Evolutionary conservation across 2,329 filamentous ascomycete genomes (phyloP), one percentile per base, ranked within the genome.

Genomic region (Lasiodiplodia gonubiensis): DNA sequence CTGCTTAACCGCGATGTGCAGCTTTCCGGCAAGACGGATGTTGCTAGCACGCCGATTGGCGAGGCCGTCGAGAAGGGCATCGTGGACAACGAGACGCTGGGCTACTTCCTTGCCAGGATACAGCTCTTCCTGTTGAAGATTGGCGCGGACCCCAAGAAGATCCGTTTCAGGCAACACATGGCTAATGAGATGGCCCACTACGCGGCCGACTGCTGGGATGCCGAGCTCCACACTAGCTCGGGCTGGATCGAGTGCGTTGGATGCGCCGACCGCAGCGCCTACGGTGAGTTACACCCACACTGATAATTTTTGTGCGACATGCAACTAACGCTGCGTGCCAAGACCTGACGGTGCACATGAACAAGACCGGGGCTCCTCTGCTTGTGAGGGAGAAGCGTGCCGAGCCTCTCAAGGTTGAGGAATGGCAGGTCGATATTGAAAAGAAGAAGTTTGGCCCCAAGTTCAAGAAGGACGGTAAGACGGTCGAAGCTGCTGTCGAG

Each of bases 191-290:
- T 92, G 90, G 90, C 95, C 18, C 95, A 99, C 81, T 99, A 99
- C 78, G 95, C 95, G 55, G 87, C 90, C 67, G 95, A 99, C 83
- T 99, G 95, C 83, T 98, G 95, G 95, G 95, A 99, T 80, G 94
- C 93, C 16, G 94, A 97, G 80, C 84, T 99, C 66, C 85, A 91
- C 70, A 98, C 92, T 68, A 94, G 91, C 69, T 94, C 94, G 75
- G 95, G 95, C 78, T 99, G 95, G 95, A 92, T 98, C 70, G 95
- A 99, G 84, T 98, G 94, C 79, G 94, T 98, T 75, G 95, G 95
- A 70, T 98, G 95, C 80, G 95, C 95, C 69, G 94, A 97, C 79
- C 89, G 95, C 74, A 97, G 92, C 77, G 95, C 95, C 23, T 99
- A 97, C 79, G 95, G 99, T 80, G 37, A 35, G 66, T 67, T 59